phyloP scores from a whole-genome alignment of 2,329 filamentous ascomycete genomes.

The Alternaria dauci region DNA sequence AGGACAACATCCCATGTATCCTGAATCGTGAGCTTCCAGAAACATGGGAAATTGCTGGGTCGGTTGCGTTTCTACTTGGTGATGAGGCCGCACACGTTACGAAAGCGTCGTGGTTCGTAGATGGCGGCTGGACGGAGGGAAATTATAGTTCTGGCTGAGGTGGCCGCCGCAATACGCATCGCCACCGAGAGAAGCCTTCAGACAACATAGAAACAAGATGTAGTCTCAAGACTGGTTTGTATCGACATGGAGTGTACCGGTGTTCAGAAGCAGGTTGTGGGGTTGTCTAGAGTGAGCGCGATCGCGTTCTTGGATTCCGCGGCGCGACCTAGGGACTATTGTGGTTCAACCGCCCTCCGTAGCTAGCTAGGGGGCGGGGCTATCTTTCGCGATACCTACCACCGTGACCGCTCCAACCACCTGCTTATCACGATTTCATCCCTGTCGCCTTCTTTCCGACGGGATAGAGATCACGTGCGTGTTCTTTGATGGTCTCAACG shows the following conservation, averaged over 20 bases:
- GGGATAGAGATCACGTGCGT: not conserved
- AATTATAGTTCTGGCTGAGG: constrained; percentile 1
- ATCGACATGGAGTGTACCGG: not conserved
- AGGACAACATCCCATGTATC: constrained; percentile 5
- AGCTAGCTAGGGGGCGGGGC: too few species aligned
- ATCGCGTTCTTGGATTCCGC: not conserved
- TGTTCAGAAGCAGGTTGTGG: not conserved
- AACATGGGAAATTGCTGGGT: constrained; percentile 10
- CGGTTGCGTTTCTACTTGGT: not conserved
- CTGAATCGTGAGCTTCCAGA: constrained; percentile 9
- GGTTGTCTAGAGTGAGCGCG: not conserved
- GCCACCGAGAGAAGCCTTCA: not conserved
- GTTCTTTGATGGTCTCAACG: not conserved
- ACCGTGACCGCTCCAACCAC: not conserved
- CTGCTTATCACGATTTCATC: not conserved
- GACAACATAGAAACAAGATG: not conserved
- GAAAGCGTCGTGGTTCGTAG: constrained; percentile 11
- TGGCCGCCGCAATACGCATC: not conserved
- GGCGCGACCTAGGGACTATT: not conserved
- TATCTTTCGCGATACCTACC: not conserved
- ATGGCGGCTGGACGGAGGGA: constrained; percentile 2
- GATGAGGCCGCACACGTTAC: constrained; percentile 7
- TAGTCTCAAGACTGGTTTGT: not conserved
- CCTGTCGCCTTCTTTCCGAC: not conserved
- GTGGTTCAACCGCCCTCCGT: not conserved